These are phyloP conservation scores for Fusarium fujikuroi DNA, from an alignment of 2,329 filamentous ascomycete genomes.

Conservation along the genomic window DNA sequence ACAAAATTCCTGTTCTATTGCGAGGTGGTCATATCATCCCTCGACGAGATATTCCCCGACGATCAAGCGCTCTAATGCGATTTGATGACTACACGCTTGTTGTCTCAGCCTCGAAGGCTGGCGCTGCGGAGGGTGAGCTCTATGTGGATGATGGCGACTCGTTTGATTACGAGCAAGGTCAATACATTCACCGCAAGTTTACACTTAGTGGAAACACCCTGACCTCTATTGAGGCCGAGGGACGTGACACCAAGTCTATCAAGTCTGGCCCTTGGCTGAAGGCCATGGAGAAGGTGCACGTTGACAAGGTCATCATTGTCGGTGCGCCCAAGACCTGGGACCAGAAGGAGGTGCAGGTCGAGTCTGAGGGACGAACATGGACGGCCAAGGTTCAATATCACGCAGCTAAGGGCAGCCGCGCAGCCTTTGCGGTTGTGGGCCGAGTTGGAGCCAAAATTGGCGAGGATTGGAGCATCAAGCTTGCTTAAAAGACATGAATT, in stretches of 20 bases:
- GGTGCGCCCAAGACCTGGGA: constrained; percentile 80
- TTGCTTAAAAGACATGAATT: constrained; percentile 39
- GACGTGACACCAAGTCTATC: constrained; percentile 62
- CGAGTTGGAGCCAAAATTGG: constrained; percentile 63
- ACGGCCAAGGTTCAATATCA: constrained; percentile 70
- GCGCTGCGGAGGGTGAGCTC: constrained; percentile 77
- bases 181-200: constrained; percentile 89
- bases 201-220: constrained; percentile 70
- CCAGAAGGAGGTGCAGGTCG: constrained; percentile 68
- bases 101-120: constrained; percentile 70
- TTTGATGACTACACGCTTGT: constrained; percentile 96
- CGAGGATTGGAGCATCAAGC: constrained; percentile 62
- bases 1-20: constrained; percentile 91
- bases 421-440: constrained; percentile 64
- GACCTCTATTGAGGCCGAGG: constrained; percentile 74
- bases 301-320: constrained; percentile 87
- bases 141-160: constrained; percentile 96
- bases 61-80: constrained; percentile 88
- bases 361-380: constrained; percentile 63
- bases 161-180: constrained; percentile 86
- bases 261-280: constrained; percentile 78
- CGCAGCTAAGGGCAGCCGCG: constrained; percentile 57
- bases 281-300: constrained; percentile 78
- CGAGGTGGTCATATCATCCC: constrained; percentile 92
- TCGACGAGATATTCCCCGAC: constrained; percentile 86